Conservation (phyloP, 2,329 filamentous ascomycete species). For the Trichoderma lentiforme region DNA sequence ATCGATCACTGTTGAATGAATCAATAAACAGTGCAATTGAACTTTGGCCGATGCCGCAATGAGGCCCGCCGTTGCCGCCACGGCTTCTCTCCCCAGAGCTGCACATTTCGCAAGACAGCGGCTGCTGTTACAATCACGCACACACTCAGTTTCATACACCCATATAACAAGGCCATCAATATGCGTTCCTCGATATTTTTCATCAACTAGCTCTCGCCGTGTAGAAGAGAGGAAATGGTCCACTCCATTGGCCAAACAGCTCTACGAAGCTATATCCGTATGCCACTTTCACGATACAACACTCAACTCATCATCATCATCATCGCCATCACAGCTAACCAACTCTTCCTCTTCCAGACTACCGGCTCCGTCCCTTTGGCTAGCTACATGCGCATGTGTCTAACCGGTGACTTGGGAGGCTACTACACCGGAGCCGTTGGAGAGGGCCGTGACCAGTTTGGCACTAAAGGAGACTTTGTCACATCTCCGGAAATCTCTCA, state of each 20-base stretch:
- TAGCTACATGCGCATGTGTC: conserved; percentile 96
- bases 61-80: conserved; percentile 5
- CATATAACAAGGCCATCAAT: not conserved
- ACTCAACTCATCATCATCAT: not conserved
- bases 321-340: not conserved
- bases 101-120: not conserved
- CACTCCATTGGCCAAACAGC: conserved; percentile 82
- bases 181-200: conserved; percentile 26
- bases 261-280: conserved; percentile 85
- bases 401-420: conserved; percentile 84
- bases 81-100: not conserved
- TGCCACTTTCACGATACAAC: conserved; percentile 31
- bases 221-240: conserved; percentile 69
- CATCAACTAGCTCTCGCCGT: conserved; percentile 23
- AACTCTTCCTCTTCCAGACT: conserved; percentile 36
- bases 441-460: conserved; percentile 78
- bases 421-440: conserved; percentile 82
- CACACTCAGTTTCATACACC: not conserved
- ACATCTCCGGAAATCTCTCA: conserved; percentile 98
- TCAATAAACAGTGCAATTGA: not conserved
- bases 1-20: not conserved
- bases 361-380: conserved; percentile 91
- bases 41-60: not conserved
- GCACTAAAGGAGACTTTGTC: conserved; percentile 89
- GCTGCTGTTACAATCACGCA: not conserved